These are phyloP conservation scores for Ogataea nitratoaversa DNA, from an alignment of 805 yeast genomes.

Conservation along the genomic window DNA sequence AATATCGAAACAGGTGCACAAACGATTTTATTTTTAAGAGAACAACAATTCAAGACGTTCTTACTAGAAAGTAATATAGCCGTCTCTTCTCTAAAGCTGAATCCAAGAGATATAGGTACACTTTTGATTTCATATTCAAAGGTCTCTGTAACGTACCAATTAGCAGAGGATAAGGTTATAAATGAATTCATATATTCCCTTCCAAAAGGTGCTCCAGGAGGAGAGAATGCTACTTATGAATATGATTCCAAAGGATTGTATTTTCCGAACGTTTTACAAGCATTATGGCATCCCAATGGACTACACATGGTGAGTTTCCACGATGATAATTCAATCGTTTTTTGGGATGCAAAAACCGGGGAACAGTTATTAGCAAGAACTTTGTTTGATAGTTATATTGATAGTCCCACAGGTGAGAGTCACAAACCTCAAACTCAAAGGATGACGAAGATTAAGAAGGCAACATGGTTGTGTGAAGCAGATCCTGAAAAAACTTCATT, in stretches of 20 bases:
- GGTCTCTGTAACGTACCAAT: slow-evolving; percentile 64
- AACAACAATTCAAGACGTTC: slow-evolving; percentile 61
- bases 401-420: slow-evolving; percentile 39
- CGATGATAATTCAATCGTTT: slow-evolving; percentile 77
- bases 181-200: slow-evolving; percentile 56
- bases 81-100: slow-evolving; percentile 67
- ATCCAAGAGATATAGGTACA: slow-evolving; percentile 85
- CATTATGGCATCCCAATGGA: slow-evolving; percentile 92
- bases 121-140: slow-evolving; percentile 69
- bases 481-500: slow-evolving; percentile 80
- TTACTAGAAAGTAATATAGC: slow-evolving; percentile 50
- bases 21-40: slow-evolving; percentile 64
- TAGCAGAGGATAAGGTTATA: slow-evolving; percentile 57
- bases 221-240: slow-evolving; percentile 39
- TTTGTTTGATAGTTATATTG: slow-evolving; percentile 59
- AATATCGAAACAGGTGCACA: slow-evolving; percentile 76
- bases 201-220: slow-evolving; percentile 70
- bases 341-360: slow-evolving; percentile 89
- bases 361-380: slow-evolving; percentile 71
- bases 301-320: slow-evolving; percentile 76
- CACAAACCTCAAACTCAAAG: slow-evolving; percentile 15
- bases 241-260: slow-evolving; percentile 25
- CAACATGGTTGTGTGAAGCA: slow-evolving; percentile 73
- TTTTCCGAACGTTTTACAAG: slow-evolving; percentile 35
- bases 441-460: slow-evolving; percentile 44